A percentile compares a stretch with the other conserved stretches of the same genome.
Evolutionary conservation across 129 eudicot genomes (phyloP).

Genomic region (Ambrosia artemisiifolia): DNA sequence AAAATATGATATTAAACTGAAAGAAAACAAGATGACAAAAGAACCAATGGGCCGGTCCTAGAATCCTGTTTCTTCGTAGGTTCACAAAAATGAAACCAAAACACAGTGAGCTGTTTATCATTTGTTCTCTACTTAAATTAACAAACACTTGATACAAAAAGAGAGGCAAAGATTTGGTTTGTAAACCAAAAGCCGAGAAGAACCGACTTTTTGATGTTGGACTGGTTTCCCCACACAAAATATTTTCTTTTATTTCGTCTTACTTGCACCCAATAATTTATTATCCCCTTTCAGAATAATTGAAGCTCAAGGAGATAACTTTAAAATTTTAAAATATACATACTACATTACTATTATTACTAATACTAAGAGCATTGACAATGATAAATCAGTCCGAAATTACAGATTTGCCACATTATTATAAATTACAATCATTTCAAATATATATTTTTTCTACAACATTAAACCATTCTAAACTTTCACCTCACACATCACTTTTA

Average conservation of each 20-base stretch:
- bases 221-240: constrained; percentile 22
- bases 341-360: no score
- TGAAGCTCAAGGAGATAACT: background rate
- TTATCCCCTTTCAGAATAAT: background rate
- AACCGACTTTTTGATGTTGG: constrained; percentile 39
- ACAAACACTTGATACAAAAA: constrained; percentile 12
- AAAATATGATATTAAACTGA: constrained; percentile 11
- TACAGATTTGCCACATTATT: no score
- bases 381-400: no score
- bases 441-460: no score
- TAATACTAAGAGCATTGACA: no score
- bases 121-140: constrained; percentile 23
- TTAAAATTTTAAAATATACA: background rate
- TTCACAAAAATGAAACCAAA: constrained; percentile 16
- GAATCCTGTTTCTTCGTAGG: constrained; percentile 26
- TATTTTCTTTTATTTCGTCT: background rate
- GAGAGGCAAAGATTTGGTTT: constrained; percentile 32
- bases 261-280: background rate
- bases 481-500: no score
- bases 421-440: no score
- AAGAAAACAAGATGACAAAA: constrained; percentile 16
- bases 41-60: constrained; percentile 11
- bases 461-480: no score
- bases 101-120: constrained; percentile 34
- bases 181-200: constrained; percentile 32